Base-by-base conservation (phyloP, 139 green algal genomes). In the Coelastrella sp. region DNA sequence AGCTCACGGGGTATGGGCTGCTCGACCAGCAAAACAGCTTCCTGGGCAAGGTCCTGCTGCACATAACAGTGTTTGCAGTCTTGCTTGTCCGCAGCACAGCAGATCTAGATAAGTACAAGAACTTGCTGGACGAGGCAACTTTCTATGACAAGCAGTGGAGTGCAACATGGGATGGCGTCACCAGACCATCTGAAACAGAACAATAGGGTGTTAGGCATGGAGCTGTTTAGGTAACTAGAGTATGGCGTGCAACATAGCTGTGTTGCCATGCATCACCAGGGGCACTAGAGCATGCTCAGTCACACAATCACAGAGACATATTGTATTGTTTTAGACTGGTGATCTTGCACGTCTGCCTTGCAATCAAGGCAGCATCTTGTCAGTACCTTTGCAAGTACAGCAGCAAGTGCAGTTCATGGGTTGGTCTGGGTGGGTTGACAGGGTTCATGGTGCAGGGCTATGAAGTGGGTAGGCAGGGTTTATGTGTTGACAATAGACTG, bases 1-100 rank as follows among this genome's bases (percentile, higher is more conserved):
- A 89, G 60, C 63, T 96, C 7, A 93, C 94, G 3, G 96, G 96
- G 68, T 91, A 89, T 5, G 94, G 94, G n/a, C 86, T 98, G 40
- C 53, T 95, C 35, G 95, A 98, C 83, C 96, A 98, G 90, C 96
- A 98, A 86, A 89, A 96, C 66, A 94, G 86, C 66, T 98, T 98
- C 91, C 88, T 98, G 69, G 96, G 96, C 83, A 98, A 98, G 90
- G 9, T 98, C 68, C 77, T 93, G 43, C 91, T 98, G 76, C 92
- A 97, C 86, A 48, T 98, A 0, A 88, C 87, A 40, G 94, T 98
- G 35, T 96, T 98, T 79, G 94, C 73, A 43, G 88, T 97, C 37
- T 90, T 98, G 45, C 85, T 97, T 13, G 85, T 98, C 35, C 81
- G 94, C 78, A 85, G 67, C 50, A 92, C 51, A 71, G 88, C 68